Evolutionary conservation across 2,329 filamentous ascomycete species (phyloP).

Genomic region (Fusarium sp.): DNA sequence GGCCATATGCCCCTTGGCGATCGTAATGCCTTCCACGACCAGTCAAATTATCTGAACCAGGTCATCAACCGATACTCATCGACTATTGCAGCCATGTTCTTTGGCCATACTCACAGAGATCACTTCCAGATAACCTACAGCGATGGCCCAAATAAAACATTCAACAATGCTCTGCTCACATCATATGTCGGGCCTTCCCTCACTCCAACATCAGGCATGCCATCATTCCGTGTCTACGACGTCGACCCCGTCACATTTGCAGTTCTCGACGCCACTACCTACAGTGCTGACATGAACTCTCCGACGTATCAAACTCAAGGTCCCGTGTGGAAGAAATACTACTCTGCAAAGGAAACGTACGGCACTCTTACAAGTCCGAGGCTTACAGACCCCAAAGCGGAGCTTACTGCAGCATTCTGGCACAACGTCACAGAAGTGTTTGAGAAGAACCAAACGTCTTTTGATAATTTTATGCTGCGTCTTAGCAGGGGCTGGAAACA

Average conservation of each 20-base stretch:
- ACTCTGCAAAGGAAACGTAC: slow-evolving; percentile 67
- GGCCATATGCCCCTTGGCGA: slow-evolving; percentile 67
- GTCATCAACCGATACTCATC: slow-evolving; percentile 64
- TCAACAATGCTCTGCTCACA: slow-evolving; percentile 59
- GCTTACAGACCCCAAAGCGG: slow-evolving; percentile 50
- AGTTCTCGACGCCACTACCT: slow-evolving; percentile 65
- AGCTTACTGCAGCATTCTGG: slow-evolving; percentile 70
- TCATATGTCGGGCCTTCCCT: slow-evolving; percentile 67
- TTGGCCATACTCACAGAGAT: slow-evolving; percentile 68
- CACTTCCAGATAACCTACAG: slow-evolving; percentile 67
- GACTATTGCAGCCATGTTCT: slow-evolving; percentile 68
- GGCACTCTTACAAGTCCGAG: slow-evolving; percentile 59
- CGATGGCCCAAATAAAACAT: slow-evolving; percentile 57
- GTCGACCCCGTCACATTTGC: slow-evolving; percentile 68
- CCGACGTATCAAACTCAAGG: slow-evolving; percentile 56
- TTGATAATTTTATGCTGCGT: slow-evolving; percentile 60
- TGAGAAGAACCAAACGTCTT: slow-evolving; percentile 56
- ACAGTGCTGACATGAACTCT: slow-evolving; percentile 64
- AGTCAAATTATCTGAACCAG: slow-evolving; percentile 64
- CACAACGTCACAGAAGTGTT: slow-evolving; percentile 65
- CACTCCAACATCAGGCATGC: slow-evolving; percentile 66
- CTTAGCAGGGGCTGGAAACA: slow-evolving; percentile 61
- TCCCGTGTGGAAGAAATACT: slow-evolving; percentile 66
- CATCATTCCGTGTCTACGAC: slow-evolving; percentile 69
- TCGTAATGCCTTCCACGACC: slow-evolving; percentile 63